Conservation (phyloP, 2,329 filamentous ascomycete species). For the Aureobasidium sp. region DNA sequence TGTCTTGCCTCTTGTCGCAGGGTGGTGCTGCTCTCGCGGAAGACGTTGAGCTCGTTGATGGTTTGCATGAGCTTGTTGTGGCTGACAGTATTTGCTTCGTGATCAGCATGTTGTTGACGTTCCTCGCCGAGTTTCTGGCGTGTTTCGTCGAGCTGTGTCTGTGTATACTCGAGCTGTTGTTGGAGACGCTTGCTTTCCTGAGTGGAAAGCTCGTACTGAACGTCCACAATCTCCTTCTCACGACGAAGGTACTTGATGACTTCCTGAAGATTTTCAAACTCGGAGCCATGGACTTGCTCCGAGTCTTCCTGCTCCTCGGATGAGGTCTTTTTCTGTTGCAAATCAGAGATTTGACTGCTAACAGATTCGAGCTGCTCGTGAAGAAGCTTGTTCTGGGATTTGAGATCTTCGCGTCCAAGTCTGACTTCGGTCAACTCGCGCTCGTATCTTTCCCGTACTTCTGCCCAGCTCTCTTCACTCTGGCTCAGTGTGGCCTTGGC, state of each 20-base stretch:
- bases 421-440: slow-evolving; percentile 73
- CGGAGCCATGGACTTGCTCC: slow-evolving; percentile 35
- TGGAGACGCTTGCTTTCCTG: slow-evolving; percentile 83
- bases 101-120: slow-evolving; percentile 65
- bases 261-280: slow-evolving; percentile 61
- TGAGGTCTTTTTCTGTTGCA: slow-evolving; percentile 64
- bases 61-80: slow-evolving; percentile 92
- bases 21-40: slow-evolving; percentile 88
- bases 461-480: slow-evolving; percentile 80
- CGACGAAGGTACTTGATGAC: slow-evolving; percentile 84
- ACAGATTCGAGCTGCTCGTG: slow-evolving; percentile 83
- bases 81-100: slow-evolving; percentile 61
- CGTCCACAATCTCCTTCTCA: slow-evolving; percentile 95
- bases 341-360: slow-evolving; percentile 63
- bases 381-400: slow-evolving; percentile 81
- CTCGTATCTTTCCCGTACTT: slow-evolving; percentile 71
- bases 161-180: slow-evolving; percentile 80
- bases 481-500: slow-evolving; percentile 70
- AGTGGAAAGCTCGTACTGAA: slow-evolving; percentile 84
- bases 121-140: slow-evolving; percentile 87
- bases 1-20: slow-evolving; percentile 79
- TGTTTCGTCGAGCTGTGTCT: slow-evolving; percentile 80
- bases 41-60: slow-evolving; percentile 88
- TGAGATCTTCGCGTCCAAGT: slow-evolving; percentile 70
- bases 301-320: slow-evolving; percentile 45